Percentiles rank a stretch among this genome's conserved stretches.
Conservation (phyloP, 371 early-diverging fungal species). For the Saksenaea vasiformis region DNA sequence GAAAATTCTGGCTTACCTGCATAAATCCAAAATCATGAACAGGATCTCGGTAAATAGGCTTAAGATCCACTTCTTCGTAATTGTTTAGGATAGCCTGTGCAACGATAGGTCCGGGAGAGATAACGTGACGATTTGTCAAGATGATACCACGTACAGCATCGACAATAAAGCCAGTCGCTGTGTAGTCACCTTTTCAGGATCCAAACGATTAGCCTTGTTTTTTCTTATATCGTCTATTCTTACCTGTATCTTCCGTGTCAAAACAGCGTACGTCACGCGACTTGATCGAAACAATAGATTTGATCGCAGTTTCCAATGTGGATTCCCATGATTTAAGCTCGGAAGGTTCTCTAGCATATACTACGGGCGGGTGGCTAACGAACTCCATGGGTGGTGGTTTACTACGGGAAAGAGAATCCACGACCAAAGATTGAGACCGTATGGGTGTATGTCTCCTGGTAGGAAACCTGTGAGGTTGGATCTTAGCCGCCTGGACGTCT, state of each 20-base stretch:
- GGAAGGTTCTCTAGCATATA: constrained; percentile 33
- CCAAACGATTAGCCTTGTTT: neutral
- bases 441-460: constrained; percentile 28
- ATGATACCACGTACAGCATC: constrained; percentile 82
- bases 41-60: constrained; percentile 79
- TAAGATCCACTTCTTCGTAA: constrained; percentile 85
- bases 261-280: constrained; percentile 86
- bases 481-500: constrained; percentile 21
- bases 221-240: constrained; percentile 10
- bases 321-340: constrained; percentile 66
- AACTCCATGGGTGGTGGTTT: constrained; percentile 33
- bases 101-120: constrained; percentile 83
- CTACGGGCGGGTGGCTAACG: constrained; percentile 5
- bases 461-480: constrained; percentile 21
- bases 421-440: constrained; percentile 47
- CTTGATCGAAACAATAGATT: constrained; percentile 82
- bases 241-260: constrained; percentile 86
- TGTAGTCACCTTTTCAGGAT: constrained; percentile 37
- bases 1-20: constrained; percentile 27
- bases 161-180: constrained; percentile 93
- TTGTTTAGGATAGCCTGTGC: constrained; percentile 81
- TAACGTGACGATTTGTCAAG: constrained; percentile 90
- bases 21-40: constrained; percentile 93
- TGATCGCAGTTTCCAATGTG: constrained; percentile 74
- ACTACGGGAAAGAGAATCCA: constrained; percentile 30